Evolutionary conservation across 2,329 filamentous ascomycete species (phyloP).

Genomic region (Dothideomycetidae sp.): DNA sequence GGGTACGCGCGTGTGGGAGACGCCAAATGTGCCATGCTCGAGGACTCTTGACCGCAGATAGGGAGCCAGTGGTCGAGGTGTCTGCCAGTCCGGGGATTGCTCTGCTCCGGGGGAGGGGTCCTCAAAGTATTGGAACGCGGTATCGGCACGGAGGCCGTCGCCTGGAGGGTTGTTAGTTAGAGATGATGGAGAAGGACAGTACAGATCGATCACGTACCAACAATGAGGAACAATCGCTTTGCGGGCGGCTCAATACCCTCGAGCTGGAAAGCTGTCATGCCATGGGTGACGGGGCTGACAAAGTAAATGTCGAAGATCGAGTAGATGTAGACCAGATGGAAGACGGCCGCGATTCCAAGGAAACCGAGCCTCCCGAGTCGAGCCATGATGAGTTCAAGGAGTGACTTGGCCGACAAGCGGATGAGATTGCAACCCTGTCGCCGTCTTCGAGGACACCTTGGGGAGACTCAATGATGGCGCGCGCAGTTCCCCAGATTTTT

Average conservation of each 20-base stretch:
- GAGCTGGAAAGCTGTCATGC: slow-evolving; percentile 71
- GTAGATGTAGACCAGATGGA: slow-evolving; percentile 85
- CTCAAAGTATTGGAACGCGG: slow-evolving; percentile 86
- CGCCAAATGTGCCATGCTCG: slow-evolving; percentile 83
- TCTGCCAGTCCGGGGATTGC: slow-evolving; percentile 44
- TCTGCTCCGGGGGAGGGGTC: slow-evolving; percentile 58
- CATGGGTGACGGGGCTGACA: slow-evolving; percentile 89
- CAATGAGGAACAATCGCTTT: slow-evolving; percentile 80
- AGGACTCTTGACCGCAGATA: slow-evolving; percentile 83
- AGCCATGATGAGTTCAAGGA: slow-evolving; percentile 26
- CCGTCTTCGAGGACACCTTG: slow-evolving; percentile 4
- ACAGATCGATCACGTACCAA: slow-evolving; percentile 49
- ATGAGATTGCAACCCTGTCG: too few relatives aligned
- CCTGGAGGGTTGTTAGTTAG: slow-evolving; percentile 31
- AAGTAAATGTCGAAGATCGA: slow-evolving; percentile 99
- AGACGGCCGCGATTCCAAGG: slow-evolving; percentile 73
- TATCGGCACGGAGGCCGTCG: slow-evolving; percentile 91
- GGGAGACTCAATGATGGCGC: too few relatives aligned
- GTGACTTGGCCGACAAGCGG: slow-evolving; percentile 5
- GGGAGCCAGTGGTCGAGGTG: slow-evolving; percentile 69
- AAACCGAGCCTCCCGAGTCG: slow-evolving; percentile 63
- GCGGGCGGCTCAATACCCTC: slow-evolving; percentile 62
- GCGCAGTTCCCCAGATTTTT: neutral
- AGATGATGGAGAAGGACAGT: neutral
- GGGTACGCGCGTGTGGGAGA: slow-evolving; percentile 91